A percentile compares a stretch with the other conserved stretches of the same genome.
Evolutionary conservation across 2,329 filamentous ascomycete species (phyloP).

Genomic region (Cercospora beticola): DNA sequence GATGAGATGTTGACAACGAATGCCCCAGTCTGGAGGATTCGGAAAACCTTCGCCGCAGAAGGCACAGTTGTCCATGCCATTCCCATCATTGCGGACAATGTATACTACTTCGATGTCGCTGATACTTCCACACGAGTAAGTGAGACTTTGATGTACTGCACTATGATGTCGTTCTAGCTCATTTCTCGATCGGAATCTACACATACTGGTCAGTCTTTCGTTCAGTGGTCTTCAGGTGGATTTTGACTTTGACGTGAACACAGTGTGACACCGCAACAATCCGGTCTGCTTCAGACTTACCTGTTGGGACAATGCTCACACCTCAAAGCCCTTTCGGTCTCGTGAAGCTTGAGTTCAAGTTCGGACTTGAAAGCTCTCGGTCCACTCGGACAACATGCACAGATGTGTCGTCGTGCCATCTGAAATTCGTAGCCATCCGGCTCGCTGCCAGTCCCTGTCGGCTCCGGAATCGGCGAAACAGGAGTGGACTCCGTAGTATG

Average conservation of each 20-base stretch:
- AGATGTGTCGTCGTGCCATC: not conserved
- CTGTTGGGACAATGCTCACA: not conserved
- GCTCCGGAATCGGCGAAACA: constrained; percentile 13
- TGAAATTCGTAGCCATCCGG: not conserved
- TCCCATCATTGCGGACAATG: not conserved
- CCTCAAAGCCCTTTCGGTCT: not conserved
- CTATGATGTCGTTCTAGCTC: constrained; percentile 1
- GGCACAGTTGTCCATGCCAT: not conserved
- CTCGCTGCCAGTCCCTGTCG: not conserved
- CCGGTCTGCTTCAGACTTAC: not conserved
- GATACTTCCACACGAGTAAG: constrained; percentile 1
- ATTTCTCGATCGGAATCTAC: not conserved
- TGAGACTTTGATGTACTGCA: not conserved
- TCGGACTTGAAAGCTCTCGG: not conserved
- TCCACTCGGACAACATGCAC: not conserved
- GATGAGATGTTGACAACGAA: constrained; percentile 7
- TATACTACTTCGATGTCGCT: constrained; percentile 4
- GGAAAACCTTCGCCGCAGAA: constrained; percentile 7
- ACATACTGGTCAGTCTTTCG: not conserved
- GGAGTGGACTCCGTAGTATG: constrained; percentile 11
- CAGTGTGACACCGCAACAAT: not conserved
- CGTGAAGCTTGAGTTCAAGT: constrained; percentile 5
- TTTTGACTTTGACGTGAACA: not conserved
- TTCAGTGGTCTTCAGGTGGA: not conserved
- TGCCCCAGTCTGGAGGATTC: constrained; percentile 11